Base-by-base conservation (phyloP, 805 yeast species). In the Komagataella ulmi region DNA sequence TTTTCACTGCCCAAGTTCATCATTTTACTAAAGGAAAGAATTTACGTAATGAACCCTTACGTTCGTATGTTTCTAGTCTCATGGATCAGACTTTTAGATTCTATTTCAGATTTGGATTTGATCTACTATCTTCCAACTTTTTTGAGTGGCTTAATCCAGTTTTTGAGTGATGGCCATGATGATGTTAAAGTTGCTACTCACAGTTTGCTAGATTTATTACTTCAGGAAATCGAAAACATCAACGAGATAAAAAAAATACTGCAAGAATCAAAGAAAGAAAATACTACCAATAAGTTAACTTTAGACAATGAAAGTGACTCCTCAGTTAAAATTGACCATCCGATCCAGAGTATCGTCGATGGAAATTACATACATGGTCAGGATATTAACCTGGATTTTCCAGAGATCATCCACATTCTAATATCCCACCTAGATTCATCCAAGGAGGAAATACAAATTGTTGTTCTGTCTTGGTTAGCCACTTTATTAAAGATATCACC, bases 81-180 rank as follows among this genome's bases (percentile, higher is more conserved):
- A 50, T 93, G 99, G 99, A 75, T 93, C 49, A 85, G 88, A 56
- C 76, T 93, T n/a, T 72, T 93, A 49, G 93, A 91, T 65, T 88
- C 93, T 8, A 88, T 90, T 6, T 98, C 99, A 0, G 95, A 91
- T 51, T 71, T 91, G 51, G 97, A 91, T 59, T 70, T 93, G 53
- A 80, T 93, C 17, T 78, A 95, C 0, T 93, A 85, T 62, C 70
- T 93, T 49, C 97, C 99, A 1, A 85, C 90, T 44, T 88, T 93
- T 62, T 71, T 93, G 45, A 93, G 89, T 49, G 97, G 93, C 0
- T 69, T 91, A 54, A 71, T 91, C 48, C 76, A 82, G 17, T 91
- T 88, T 59, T 70, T 91, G 48, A 86, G 87, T 56, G 91, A 87
- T 57, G 74, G 91, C 2, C 88, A 88, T 55, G 80, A 83, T 51